These are phyloP conservation scores for Colletotrichum truncatum DNA, from an alignment of 2,329 filamentous ascomycete genomes.

Conservation along the genomic window DNA sequence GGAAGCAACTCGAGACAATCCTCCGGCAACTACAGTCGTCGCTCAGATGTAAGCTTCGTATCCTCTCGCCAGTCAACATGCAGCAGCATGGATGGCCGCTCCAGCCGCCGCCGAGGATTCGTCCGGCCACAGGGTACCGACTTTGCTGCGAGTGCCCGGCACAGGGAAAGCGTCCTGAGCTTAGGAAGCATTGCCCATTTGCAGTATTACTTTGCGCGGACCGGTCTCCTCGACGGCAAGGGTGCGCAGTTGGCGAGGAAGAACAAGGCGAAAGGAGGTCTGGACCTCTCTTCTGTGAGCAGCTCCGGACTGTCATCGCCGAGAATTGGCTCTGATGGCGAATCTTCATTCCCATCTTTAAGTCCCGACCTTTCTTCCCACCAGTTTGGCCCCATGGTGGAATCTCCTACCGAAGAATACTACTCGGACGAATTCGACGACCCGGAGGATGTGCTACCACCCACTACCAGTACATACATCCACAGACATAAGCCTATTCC, in stretches of 20 bases:
- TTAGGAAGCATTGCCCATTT: conserved; percentile 96
- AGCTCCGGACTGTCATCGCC: conserved; percentile 46
- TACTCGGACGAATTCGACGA: conserved; percentile 70
- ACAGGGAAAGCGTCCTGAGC: conserved; percentile 94
- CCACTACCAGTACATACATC: conserved; percentile 95
- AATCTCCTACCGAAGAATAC: conserved; percentile 59
- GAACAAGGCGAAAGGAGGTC: conserved; percentile 67
- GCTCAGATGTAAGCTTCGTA: conserved; percentile 51
- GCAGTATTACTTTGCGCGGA: conserved; percentile 98
- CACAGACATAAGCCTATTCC: conserved; percentile 83
- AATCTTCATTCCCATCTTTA: conserved; percentile 68
- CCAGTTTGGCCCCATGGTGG: conserved; percentile 49
- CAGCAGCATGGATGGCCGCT: conserved; percentile 48
- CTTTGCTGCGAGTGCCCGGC: conserved; percentile 90
- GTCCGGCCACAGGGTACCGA: conserved; percentile 87
- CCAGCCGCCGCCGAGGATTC: conserved; percentile 76
- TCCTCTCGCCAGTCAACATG: conserved; percentile 58
- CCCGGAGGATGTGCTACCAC: conserved; percentile 86
- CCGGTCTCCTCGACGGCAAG: conserved; percentile 91
- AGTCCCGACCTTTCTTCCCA: conserved; percentile 63
- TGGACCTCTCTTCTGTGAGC: conserved; percentile 62
- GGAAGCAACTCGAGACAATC: conserved; percentile 71
- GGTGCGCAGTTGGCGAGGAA: conserved; percentile 85
- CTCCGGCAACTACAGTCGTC: conserved; percentile 63
- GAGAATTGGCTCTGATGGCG: conserved; percentile 57